Conservation (phyloP, 2,329 filamentous ascomycete species). For the Trichothecium sympodiale region DNA sequence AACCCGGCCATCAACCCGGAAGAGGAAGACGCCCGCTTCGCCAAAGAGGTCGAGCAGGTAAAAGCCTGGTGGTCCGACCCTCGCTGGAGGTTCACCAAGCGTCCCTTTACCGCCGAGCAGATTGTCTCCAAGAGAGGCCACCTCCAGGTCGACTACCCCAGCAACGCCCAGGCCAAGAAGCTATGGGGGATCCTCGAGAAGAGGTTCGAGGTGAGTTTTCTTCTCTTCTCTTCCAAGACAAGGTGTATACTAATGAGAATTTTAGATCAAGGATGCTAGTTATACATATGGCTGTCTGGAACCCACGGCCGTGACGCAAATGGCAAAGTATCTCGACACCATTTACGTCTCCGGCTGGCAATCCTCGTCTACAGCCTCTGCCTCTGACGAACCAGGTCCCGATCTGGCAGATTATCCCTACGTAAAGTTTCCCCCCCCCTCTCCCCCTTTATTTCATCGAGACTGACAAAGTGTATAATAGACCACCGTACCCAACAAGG, state of each 20-base stretch:
- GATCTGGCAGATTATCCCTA: slow-evolving; percentile 98
- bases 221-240: not conserved
- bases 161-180: slow-evolving; percentile 85
- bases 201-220: slow-evolving; percentile 62
- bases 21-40: slow-evolving; percentile 55
- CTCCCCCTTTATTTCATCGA: too few species aligned
- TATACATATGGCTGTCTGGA: slow-evolving; percentile 97
- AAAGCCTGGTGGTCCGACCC: slow-evolving; percentile 92
- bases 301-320: slow-evolving; percentile 97
- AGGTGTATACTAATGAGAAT: too few species aligned
- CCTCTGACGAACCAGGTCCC: slow-evolving; percentile 89
- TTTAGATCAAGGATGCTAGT: slow-evolving; percentile 69
- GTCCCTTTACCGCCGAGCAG: slow-evolving; percentile 90
- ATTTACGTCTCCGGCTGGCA: slow-evolving; percentile 99
- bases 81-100: slow-evolving; percentile 85
- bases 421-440: too few species aligned
- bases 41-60: slow-evolving; percentile 74
- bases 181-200: slow-evolving; percentile 82
- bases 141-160: slow-evolving; percentile 82
- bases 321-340: slow-evolving; percentile 97
- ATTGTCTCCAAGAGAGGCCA: slow-evolving; percentile 93
- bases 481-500: slow-evolving; percentile 98
- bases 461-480: slow-evolving; percentile 20
- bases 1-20: slow-evolving; percentile 44
- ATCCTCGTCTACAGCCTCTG: slow-evolving; percentile 89